Base-by-base conservation (phyloP, 2,329 filamentous ascomycete species). In the Trichoderma asperellum region DNA sequence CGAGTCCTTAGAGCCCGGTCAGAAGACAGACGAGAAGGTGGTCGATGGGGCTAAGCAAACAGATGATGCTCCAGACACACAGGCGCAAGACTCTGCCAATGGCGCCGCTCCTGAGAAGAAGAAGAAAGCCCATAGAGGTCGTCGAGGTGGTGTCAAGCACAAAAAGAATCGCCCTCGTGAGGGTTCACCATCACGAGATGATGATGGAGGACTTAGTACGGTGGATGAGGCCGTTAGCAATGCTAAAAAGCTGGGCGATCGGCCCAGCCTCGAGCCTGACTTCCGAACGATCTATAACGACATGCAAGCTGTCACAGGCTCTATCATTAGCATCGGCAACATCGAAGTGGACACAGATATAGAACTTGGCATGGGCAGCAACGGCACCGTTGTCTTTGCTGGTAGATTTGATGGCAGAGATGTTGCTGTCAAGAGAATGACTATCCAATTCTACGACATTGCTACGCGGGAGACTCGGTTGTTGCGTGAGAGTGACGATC, bases 401-500 rank as follows among this genome's bases (percentile, higher is more conserved):
- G 96, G 96, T n/a, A 92, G 90, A 66, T 98, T 97, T 78, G 96
- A 97, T 78, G 94, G 94, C 29, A 91, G 94, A 62, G 91, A 94
- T 56, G 95, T 99, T 32, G 96, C 96, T 1, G 93, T 99, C 59
- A 99, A 99, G 84, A 89, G 96, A 40, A 97, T 99, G 93, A 85
- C 98, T 71, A 93, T 95, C 40, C 93, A 97, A 74, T 97, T 97
- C 75, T 97, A 94, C 77, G 95, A 97, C 73, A 92, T 99, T 74
- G 96, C 96, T 0, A 94, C 93, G 12, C 94, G 97, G 75, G 96
- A 99, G 81, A 97, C 97, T 1, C 91, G 91, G 70, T 84, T 98
- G 64, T 82, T 99, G 12, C 88, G 96, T 70, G 94, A 97, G 79
- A 97, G 94, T 76, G 96, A 99, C 74, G 92, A 97, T 75, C 96